These are phyloP conservation scores for Gracilaria caudata DNA, from an alignment of 23 red algal species.

Conservation along the genomic window DNA sequence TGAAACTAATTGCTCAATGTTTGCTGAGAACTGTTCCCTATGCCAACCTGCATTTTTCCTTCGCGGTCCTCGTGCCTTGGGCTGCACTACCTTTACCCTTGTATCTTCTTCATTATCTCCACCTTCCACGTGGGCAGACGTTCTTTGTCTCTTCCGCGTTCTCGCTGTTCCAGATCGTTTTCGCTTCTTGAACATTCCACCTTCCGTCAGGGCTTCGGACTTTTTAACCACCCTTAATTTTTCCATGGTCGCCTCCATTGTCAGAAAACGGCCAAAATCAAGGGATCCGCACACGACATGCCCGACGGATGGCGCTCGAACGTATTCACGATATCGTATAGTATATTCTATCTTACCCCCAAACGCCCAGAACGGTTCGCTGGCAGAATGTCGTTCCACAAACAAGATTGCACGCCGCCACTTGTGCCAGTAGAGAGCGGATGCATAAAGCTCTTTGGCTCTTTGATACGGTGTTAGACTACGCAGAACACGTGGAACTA, in stretches of 20 bases:
- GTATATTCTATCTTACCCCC: no score
- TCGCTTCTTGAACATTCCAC: slow-evolving; percentile 2
- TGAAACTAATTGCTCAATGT: background rate
- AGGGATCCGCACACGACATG: no score
- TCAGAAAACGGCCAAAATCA: background rate
- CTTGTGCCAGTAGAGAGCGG: no score
- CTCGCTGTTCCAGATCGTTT: background rate
- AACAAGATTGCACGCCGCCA: no score
- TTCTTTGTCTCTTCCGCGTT: slow-evolving; percentile 6
- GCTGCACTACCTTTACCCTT: slow-evolving; percentile 14
- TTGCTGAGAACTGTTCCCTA: slow-evolving; percentile 36
- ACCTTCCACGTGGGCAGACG: background rate
- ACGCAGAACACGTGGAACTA: no score
- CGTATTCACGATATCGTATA: no score
- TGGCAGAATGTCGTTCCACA: no score
- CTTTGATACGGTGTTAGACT: no score
- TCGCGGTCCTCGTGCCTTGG: background rate
- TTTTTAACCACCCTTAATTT: background rate
- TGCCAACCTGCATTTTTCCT: slow-evolving; percentile 35
- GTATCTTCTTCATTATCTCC: slow-evolving; percentile 8
- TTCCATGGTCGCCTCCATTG: background rate
- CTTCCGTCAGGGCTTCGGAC: no score
- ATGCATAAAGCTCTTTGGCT: no score
- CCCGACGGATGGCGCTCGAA: no score
- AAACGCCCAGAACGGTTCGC: no score